Evolutionary conservation across 208 protist species (phyloP), one percentile per base, ranked within the genome.

Genomic region (Pavlovales sp.): DNA sequence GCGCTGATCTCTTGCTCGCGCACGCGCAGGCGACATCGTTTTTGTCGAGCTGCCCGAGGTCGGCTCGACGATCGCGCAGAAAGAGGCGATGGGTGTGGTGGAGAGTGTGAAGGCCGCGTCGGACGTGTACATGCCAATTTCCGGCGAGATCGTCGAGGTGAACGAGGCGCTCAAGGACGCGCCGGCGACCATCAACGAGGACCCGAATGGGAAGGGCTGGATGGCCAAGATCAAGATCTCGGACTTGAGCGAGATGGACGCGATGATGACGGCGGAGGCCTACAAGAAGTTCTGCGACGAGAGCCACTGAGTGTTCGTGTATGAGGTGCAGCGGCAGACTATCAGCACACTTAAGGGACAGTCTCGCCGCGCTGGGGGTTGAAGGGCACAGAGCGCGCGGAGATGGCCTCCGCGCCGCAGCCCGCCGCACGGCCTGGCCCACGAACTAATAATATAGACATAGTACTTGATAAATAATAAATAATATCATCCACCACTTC

Each of bases 1-100:
- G n/a, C n/a, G n/a, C n/a, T n/a, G n/a, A n/a, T n/a, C n/a, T n/a
- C n/a, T n/a, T n/a, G n/a, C n/a, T n/a, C n/a, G 11, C 44, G 44
- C 44, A 57, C 44, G 44, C 44, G 44, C 44, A 57, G 57, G 88
- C 67, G 76, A 90, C n/a, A 41, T 90, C 38, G 88, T 90, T 14
- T 90, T 57, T 42, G 88, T 90, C 67, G 88, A 90, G 67, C 75
- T 90, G 20, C 88, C 88, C 0, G 76, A 83, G 79, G 75, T 87
- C 10, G 88, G 88, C 67, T 28, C n/a, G n/a, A 76, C 4, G 8
- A 0, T 90, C 20, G 40, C 67, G 1, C 22, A 84, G 40, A 7
- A 81, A 2, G 88, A 76, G 8, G 57, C 82, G 7, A 67, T 79
- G 42, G 77, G 76, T 67, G 88, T 79, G 5, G 88, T 90, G 36